Evolutionary conservation across 768 basidiomycete genomes (phyloP), one percentile per base, ranked within the genome.

Genomic region (Hydnomerulius pinastri): DNA sequence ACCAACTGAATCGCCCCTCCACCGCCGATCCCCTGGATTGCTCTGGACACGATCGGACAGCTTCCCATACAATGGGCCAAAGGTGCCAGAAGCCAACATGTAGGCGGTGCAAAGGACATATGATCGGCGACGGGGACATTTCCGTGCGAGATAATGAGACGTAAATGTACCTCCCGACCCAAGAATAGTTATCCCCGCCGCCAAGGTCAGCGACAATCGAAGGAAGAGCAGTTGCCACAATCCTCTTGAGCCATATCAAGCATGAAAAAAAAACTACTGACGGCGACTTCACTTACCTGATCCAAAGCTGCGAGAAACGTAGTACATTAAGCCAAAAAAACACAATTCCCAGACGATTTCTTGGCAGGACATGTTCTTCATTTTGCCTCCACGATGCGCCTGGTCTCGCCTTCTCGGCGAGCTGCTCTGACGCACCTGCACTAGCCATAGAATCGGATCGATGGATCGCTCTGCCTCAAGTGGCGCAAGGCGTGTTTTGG

Each of bases 1-100:
- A 86, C 83, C 56, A 91, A 71, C 59, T 88, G 87, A 8, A 87
- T 72, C 46, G 90, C 80, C 3, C 87, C 90, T 4, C 88, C 88
- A 13, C 87, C 89, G 10, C 90, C 91, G 25, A 91, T 81, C 9
- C 92, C 90, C 65, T 92, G 92, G 1, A 94, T 73, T 1, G 88
- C 91, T 54, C 92, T 81, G 42, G 79, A 81, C 0, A 85, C 73
- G 32, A 90, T 82, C 9, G 3, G 85, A 86, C 0, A 87, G 67
- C 60, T 89, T 90, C 13, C 88, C 89, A 54, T 88, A 90, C 4
- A 87, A 56, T 0, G 88, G 87, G 0, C 81, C 74, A 13, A 87
- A 68, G 6, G 83, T 71, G 15, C 84, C 80, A 13, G 83, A 78
- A 1, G 84, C 77, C 27, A 90, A 77, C 6, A 90, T 71, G 64